phyloP scores from a whole-genome alignment of 2,329 filamentous ascomycete genomes.

The Exophiala mesophila region DNA sequence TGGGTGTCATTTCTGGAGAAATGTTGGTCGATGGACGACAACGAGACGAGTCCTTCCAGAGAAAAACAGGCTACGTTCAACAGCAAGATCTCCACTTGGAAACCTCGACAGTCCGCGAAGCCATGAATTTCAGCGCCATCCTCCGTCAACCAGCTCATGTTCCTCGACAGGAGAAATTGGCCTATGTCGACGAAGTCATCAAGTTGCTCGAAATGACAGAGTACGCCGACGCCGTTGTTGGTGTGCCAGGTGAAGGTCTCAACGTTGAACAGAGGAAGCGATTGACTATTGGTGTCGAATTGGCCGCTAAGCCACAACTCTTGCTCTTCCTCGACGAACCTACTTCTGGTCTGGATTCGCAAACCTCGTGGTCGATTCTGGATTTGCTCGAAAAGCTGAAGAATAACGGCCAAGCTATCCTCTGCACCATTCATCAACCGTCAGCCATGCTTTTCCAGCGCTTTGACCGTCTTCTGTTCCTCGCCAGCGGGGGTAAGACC shows the following conservation, averaged over 20 bases:
- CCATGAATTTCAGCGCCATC: conserved; percentile 76
- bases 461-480: conserved; percentile 62
- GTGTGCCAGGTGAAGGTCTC: conserved; percentile 73
- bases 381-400: conserved; percentile 85
- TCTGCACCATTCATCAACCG: conserved; percentile 98
- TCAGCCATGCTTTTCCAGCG: conserved; percentile 91
- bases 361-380: conserved; percentile 89
- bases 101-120: conserved; percentile 82
- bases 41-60: conserved; percentile 77
- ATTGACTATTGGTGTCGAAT: conserved; percentile 91
- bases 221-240: conserved; percentile 85
- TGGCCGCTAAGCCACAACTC: conserved; percentile 84
- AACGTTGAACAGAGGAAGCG: conserved; percentile 64
- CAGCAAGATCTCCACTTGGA: conserved; percentile 86
- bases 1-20: conserved; percentile 82
- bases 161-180: conserved; percentile 70
- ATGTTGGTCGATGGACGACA: conserved; percentile 76
- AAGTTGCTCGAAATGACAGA: conserved; percentile 84
- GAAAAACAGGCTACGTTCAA: conserved; percentile 87
- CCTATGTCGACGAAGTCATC: conserved; percentile 86
- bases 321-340: conserved; percentile 93
- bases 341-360: conserved; percentile 86
- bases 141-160: conserved; percentile 75
- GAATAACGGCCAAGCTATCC: conserved; percentile 81
- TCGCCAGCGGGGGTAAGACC: conserved; percentile 60